A percentile compares a stretch with the other conserved stretches of the same genome.
phyloP scores from a whole-genome alignment of 1,284 basidiomycete genomes.

The Abortiporus biennis region DNA sequence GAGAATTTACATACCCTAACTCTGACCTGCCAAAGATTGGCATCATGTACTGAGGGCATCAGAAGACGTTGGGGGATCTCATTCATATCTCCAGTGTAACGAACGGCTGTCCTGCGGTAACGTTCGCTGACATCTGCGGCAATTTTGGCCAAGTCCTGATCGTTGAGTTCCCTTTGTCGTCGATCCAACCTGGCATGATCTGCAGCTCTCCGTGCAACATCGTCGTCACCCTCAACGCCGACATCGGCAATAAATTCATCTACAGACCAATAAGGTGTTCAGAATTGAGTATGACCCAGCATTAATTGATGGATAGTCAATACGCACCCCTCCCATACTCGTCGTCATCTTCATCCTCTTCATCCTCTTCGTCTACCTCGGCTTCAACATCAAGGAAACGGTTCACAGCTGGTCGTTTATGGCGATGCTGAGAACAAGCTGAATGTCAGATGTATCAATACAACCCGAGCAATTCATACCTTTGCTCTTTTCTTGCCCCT shows the following conservation, averaged over 20 bases:
- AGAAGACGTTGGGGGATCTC: constrained; percentile 92
- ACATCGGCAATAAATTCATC: constrained; percentile 83
- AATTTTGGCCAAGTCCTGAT: constrained; percentile 83
- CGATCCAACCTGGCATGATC: constrained; percentile 81
- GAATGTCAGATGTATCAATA: constrained; percentile 6
- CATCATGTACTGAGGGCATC: constrained; percentile 96
- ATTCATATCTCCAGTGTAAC: constrained; percentile 88
- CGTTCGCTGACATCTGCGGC: constrained; percentile 82
- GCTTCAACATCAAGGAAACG: constrained; percentile 95
- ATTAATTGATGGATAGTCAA: background rate
- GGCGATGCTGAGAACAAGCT: constrained; percentile 42
- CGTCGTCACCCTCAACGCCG: constrained; percentile 62
- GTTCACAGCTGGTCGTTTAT: constrained; percentile 58
- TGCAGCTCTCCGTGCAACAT: constrained; percentile 49
- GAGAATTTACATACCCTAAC: constrained; percentile 66
- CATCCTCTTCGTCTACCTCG: constrained; percentile 91
- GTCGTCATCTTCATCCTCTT: constrained; percentile 92
- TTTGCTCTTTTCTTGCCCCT: constrained; percentile 51
- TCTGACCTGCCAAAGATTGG: constrained; percentile 92
- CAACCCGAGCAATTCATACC: constrained; percentile 27
- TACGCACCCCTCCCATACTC: constrained; percentile 68
- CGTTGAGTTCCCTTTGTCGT: constrained; percentile 70
- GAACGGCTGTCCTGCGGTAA: constrained; percentile 64
- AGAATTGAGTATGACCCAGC: background rate
- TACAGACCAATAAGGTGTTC: background rate